Conservation (phyloP, 345 rosid genomes). For the Lumnitzera littorea region DNA sequence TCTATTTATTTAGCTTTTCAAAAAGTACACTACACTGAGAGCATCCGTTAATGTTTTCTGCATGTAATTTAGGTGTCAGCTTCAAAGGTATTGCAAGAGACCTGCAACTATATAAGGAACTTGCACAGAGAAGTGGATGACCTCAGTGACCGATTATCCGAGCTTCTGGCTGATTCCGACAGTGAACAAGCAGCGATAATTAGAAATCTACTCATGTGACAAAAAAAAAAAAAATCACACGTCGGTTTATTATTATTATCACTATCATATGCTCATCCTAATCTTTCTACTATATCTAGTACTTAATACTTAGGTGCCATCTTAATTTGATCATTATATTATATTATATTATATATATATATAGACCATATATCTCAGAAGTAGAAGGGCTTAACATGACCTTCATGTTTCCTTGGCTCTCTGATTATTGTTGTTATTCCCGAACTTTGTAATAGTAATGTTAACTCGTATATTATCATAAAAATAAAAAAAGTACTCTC, state of each 20-base stretch:
- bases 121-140: constrained; percentile 92
- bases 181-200: constrained; percentile 87
- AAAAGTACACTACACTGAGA: too few species aligned
- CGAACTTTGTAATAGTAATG: constrained; percentile 3
- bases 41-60: too few species aligned
- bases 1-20: too few species aligned
- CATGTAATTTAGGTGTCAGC: constrained; percentile 58
- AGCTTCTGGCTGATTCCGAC: constrained; percentile 75
- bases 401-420: neutral
- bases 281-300: neutral
- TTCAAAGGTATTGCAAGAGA: constrained; percentile 89
- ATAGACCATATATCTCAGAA: neutral
- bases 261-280: neutral
- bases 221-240: neutral
- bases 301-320: too few species aligned
- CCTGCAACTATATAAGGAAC: constrained; percentile 90
- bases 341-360: too few species aligned
- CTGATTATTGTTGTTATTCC: neutral
- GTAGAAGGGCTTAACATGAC: constrained; percentile 1
- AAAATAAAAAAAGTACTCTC: neutral
- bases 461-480: neutral
- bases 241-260: neutral
- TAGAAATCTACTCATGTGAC: constrained; percentile 76
- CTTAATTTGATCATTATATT: too few species aligned
- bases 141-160: constrained; percentile 80